phyloP scores from a whole-genome alignment of 371 early-diverging fungal species.

The Zychaea mexicana region DNA sequence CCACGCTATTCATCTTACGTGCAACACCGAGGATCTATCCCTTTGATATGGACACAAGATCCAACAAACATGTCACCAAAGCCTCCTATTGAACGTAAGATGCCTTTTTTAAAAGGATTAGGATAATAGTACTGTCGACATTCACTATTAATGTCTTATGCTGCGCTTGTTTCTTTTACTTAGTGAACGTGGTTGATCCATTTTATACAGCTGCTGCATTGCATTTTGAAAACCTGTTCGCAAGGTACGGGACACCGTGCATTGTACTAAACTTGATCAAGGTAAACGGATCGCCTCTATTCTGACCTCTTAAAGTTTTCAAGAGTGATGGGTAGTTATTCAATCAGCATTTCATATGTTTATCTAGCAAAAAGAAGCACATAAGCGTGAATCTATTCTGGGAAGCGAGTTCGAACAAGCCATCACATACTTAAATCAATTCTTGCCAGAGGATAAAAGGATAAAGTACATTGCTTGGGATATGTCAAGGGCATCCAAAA shows the following conservation, averaged over 20 bases:
- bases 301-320: too few species aligned
- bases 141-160: background rate
- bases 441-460: slow-evolving; percentile 77
- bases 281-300: slow-evolving; percentile 43
- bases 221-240: slow-evolving; percentile 91
- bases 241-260: slow-evolving; percentile 86
- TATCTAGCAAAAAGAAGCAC: slow-evolving; percentile 80
- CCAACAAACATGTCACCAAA: slow-evolving; percentile 91
- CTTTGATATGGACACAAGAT: slow-evolving; percentile 95
- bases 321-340: too few species aligned
- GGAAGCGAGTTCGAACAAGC: slow-evolving; percentile 84
- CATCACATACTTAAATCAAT: slow-evolving; percentile 87
- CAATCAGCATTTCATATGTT: background rate
- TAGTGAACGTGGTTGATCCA: slow-evolving; percentile 87
- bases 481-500: slow-evolving; percentile 96
- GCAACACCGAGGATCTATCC: slow-evolving; percentile 97
- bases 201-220: slow-evolving; percentile 89
- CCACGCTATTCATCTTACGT: slow-evolving; percentile 91
- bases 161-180: background rate
- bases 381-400: slow-evolving; percentile 83
- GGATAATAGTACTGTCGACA: too few species aligned
- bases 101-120: too few species aligned
- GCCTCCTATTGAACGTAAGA: slow-evolving; percentile 88
- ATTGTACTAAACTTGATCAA: slow-evolving; percentile 94
- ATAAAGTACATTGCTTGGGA: slow-evolving; percentile 95